Conservation (phyloP, 805 yeast species). For the Pichia rugopelliculosa region DNA sequence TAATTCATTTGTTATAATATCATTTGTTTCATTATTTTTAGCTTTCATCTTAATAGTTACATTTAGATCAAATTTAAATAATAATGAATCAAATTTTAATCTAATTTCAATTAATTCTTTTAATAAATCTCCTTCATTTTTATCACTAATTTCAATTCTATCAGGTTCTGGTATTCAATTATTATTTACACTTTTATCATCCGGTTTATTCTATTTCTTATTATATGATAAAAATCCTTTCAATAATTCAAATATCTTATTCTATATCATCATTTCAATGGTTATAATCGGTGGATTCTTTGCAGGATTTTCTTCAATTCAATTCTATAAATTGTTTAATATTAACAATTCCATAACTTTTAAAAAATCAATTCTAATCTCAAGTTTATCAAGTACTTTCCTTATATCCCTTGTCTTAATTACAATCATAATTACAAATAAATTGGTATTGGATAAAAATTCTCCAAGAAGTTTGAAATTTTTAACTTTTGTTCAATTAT, state of each 20-base stretch:
- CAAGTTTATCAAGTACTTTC: slow-evolving; percentile 42
- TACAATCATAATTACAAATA: slow-evolving; percentile 49
- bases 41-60: slow-evolving; percentile 56
- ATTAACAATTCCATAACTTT: slow-evolving; percentile 29
- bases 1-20: slow-evolving; percentile 60
- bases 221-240: slow-evolving; percentile 37
- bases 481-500: slow-evolving; percentile 56
- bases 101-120: slow-evolving; percentile 24
- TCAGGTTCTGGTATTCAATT: slow-evolving; percentile 74
- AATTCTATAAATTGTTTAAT: slow-evolving; percentile 50
- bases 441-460: slow-evolving; percentile 68
- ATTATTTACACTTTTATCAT: slow-evolving; percentile 55
- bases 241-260: not conserved
- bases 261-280: slow-evolving; percentile 47
- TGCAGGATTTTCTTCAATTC: slow-evolving; percentile 67
- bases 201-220: slow-evolving; percentile 48
- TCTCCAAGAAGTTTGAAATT: slow-evolving; percentile 75
- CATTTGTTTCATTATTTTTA: slow-evolving; percentile 55
- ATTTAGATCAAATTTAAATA: slow-evolving; percentile 39
- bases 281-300: slow-evolving; percentile 66
- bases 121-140: slow-evolving; percentile 41
- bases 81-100: not conserved
- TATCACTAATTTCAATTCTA: slow-evolving; percentile 45
- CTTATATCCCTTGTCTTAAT: slow-evolving; percentile 42
- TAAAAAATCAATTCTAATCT: slow-evolving; percentile 24